These are phyloP conservation scores for Aspergillus bridgeri DNA, from an alignment of 495 filamentous ascomycete genomes.

Conservation along the genomic window DNA sequence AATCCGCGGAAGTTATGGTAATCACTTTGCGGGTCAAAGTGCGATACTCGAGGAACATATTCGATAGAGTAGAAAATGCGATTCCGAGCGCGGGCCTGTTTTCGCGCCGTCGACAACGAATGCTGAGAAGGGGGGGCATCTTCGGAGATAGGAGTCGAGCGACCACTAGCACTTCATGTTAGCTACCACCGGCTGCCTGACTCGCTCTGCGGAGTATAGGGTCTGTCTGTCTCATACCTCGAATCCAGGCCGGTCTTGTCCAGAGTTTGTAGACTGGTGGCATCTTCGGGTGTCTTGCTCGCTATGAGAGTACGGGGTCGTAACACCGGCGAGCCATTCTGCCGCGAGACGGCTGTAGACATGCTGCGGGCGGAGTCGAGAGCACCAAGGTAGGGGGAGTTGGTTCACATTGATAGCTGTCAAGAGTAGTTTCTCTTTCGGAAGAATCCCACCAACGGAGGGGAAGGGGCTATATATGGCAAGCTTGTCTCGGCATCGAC, in stretches of 20 bases:
- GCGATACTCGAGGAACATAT: slow-evolving; percentile 87
- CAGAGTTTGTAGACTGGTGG: slow-evolving; percentile 19
- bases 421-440: background rate
- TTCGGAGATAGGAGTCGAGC: slow-evolving; percentile 81
- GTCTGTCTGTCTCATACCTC: slow-evolving; percentile 22
- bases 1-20: slow-evolving; percentile 95
- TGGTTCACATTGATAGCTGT: slow-evolving; percentile 24
- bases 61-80: slow-evolving; percentile 95
- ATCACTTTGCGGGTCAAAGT: slow-evolving; percentile 90
- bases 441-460: background rate
- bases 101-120: slow-evolving; percentile 78
- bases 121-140: slow-evolving; percentile 89
- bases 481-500: background rate
- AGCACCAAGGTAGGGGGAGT: slow-evolving; percentile 4
- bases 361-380: slow-evolving; percentile 23
- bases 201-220: background rate
- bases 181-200: background rate
- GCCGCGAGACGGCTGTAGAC: slow-evolving; percentile 33
- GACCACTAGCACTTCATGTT: slow-evolving; percentile 54
- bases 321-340: slow-evolving; percentile 24
- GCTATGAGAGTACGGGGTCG: slow-evolving; percentile 33
- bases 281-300: slow-evolving; percentile 23
- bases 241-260: slow-evolving; percentile 27
- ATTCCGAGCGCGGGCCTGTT: slow-evolving; percentile 78
- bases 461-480: background rate